Percentiles rank a stretch among this genome's conserved stretches.
phyloP scores from a whole-genome alignment of 2,329 filamentous ascomycete species.

The Orbilia ellipsospora region DNA sequence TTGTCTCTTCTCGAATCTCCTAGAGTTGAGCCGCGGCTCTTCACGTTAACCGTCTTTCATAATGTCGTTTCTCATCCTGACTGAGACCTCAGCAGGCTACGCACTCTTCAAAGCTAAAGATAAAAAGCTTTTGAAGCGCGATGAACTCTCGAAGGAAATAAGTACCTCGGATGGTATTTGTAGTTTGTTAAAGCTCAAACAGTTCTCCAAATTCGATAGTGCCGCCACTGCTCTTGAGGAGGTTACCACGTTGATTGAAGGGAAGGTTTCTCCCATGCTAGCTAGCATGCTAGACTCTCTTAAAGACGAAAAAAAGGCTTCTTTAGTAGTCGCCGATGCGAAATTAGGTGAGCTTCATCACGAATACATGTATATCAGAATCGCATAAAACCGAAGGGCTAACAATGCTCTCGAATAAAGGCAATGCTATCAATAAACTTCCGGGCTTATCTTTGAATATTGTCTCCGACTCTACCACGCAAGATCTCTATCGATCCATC shows the following conservation, averaged over 20 bases:
- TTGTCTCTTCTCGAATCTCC: no score
- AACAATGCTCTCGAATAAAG: slow-evolving; percentile 60
- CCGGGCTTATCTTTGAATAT: slow-evolving; percentile 79
- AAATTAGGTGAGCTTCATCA: slow-evolving; percentile 73
- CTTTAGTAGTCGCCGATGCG: slow-evolving; percentile 90
- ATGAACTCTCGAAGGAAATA: slow-evolving; percentile 79
- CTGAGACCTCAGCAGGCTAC: slow-evolving; percentile 95
- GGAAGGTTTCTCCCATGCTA: slow-evolving; percentile 92
- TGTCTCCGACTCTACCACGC: slow-evolving; percentile 82
- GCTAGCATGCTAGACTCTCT: slow-evolving; percentile 83
- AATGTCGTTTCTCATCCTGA: slow-evolving; percentile 92
- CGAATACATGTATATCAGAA: no score
- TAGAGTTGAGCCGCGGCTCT: neutral
- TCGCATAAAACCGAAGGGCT: neutral
- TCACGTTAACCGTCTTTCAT: neutral
- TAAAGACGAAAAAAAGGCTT: slow-evolving; percentile 97
- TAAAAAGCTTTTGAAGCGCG: slow-evolving; percentile 95
- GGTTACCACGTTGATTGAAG: slow-evolving; percentile 86
- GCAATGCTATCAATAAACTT: slow-evolving; percentile 90
- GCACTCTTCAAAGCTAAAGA: slow-evolving; percentile 98
- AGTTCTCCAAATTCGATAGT: slow-evolving; percentile 97
- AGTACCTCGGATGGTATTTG: slow-evolving; percentile 85
- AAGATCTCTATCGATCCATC: slow-evolving; percentile 93
- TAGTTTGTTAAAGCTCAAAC: slow-evolving; percentile 91
- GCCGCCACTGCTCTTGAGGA: slow-evolving; percentile 90